Conservation (phyloP, 164 flowering plant species). For the Taxillus chinensis region DNA sequence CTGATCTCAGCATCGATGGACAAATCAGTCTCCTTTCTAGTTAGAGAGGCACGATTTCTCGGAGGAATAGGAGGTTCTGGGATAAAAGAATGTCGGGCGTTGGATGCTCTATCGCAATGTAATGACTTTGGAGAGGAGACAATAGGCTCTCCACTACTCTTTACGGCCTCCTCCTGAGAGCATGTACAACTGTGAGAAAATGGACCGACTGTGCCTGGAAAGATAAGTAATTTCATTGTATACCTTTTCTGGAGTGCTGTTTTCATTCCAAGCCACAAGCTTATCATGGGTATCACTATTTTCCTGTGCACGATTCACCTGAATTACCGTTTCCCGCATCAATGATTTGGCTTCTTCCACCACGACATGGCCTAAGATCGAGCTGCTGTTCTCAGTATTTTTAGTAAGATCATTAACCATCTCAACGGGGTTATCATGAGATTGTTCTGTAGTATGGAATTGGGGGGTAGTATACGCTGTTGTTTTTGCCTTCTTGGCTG, state of each 20-base stretch:
- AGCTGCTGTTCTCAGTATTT: background rate
- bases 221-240: background rate
- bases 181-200: too few relatives aligned
- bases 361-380: background rate
- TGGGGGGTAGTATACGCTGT: conserved; percentile 9
- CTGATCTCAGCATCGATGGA: too few relatives aligned
- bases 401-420: conserved; percentile 5
- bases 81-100: too few relatives aligned
- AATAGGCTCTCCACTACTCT: too few relatives aligned
- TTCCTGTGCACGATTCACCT: conserved; percentile 6
- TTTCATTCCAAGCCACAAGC: too few relatives aligned
- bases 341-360: conserved; percentile 15
- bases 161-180: too few relatives aligned
- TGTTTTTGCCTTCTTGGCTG: conserved; percentile 34
- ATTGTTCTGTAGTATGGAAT: conserved; percentile 8
- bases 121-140: too few relatives aligned
- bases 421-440: background rate
- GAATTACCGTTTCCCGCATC: conserved; percentile 8
- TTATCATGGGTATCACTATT: background rate
- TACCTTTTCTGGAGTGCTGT: background rate
- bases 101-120: too few relatives aligned
- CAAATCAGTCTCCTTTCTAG: too few relatives aligned
- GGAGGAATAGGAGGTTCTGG: conserved; percentile 6
- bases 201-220: too few relatives aligned
- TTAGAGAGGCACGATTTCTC: conserved; percentile 20